Evolutionary conservation across 106 monocot species (phyloP).

Genomic region (Gastrodia elata): DNA sequence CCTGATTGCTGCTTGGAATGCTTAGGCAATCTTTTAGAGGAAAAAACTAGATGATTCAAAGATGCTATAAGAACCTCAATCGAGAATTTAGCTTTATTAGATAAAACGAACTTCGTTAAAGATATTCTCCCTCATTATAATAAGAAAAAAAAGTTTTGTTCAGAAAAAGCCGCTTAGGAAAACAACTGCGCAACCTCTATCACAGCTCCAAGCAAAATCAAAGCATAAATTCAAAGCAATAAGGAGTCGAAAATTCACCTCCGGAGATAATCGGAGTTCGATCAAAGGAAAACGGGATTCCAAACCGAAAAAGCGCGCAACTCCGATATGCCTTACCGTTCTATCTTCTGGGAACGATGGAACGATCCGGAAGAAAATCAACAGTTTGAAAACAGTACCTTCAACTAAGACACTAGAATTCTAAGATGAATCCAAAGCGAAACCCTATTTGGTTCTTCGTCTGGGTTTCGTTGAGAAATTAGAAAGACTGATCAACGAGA

Average conservation of each 20-base stretch:
- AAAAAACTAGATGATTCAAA: not conserved
- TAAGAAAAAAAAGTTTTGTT: not conserved
- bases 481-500: not conserved
- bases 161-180: not conserved
- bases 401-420: not conserved
- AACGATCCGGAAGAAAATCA: not conserved
- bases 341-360: not conserved
- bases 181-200: not conserved
- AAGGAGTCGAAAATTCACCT: conserved; percentile 2
- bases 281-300: not conserved
- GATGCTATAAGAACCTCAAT: not conserved
- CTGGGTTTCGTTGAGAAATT: not conserved
- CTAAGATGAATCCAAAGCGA: not conserved
- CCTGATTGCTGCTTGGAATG: not conserved
- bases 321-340: not conserved
- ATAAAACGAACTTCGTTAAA: not conserved
- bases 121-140: not conserved
- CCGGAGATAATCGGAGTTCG: not conserved
- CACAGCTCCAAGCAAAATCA: not conserved
- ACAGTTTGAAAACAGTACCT: not conserved
- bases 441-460: not conserved
- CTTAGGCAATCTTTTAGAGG: not conserved
- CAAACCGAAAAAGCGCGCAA: not conserved
- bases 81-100: not conserved
- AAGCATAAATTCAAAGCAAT: not conserved